phyloP scores from a whole-genome alignment of 2,329 filamentous ascomycete genomes.

The Colletotrichum costaricense region DNA sequence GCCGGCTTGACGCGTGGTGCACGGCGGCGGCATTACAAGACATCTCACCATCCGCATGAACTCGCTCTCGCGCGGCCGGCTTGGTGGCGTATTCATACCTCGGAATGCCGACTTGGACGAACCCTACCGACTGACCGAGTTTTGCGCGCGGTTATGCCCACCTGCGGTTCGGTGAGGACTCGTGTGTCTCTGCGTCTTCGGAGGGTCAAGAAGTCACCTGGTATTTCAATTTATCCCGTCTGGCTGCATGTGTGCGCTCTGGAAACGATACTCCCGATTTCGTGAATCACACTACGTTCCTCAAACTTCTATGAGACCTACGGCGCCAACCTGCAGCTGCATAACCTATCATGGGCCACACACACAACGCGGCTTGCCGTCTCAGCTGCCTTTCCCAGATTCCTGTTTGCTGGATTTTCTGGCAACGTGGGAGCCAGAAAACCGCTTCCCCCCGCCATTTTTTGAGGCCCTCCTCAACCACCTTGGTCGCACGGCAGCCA shows the following conservation, averaged over 20 bases:
- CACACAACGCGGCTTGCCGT: neutral
- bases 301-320: neutral
- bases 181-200: neutral
- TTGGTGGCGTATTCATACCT: neutral
- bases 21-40: conserved; percentile 21
- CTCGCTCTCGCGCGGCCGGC: neutral
- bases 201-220: neutral
- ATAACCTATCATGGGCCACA: neutral
- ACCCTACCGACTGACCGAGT: neutral
- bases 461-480: conserved; percentile 29
- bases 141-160: no score
- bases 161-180: neutral
- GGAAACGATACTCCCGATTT: neutral
- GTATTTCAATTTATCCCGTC: neutral
- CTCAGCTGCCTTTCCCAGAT: neutral
- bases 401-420: neutral
- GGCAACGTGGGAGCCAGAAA: conserved; percentile 2
- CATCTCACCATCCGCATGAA: conserved; percentile 6
- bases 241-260: neutral
- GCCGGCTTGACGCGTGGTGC: conserved; percentile 8
- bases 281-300: neutral
- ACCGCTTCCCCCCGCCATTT: neutral
- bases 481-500: conserved; percentile 22
- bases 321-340: neutral
- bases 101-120: neutral